Evolutionary conservation across 352 stramenopile species (phyloP), one percentile per base, ranked within the genome.

Genomic region (Globisporangium ultimum): DNA sequence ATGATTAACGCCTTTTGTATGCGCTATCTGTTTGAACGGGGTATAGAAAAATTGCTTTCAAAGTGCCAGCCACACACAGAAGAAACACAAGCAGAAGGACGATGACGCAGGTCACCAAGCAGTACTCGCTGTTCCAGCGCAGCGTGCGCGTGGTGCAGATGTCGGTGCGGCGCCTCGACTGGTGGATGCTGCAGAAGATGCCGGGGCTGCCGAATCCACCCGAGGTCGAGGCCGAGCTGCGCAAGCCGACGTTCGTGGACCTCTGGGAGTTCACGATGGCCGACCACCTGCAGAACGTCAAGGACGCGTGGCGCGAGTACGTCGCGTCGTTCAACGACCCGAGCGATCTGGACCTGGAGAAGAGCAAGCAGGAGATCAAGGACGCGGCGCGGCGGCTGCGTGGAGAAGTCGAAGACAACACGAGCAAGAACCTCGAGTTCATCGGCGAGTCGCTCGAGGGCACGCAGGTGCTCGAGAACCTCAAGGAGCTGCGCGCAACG

Each of bases 71-170:
- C 55, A 61, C 43, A 53, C 22, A 60, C 42, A 43, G 24, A 5
- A 28, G 22, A 1, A 46, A 41, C 17, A 21, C 14, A 28, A 51
- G 12, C 28, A 15, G 20, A 41, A 51, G 15, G 3, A 12, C 34
- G 64, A 49, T 63, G 53, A 28, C 53, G 45, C 53, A 68, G 21
- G 58, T 60, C 54, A 40, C 48, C 15, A 88, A 87, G 78, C 66
- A 60, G 58, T 91, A 91, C 74, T 92, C 83, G 71, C 70, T 92
- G 52, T 82, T 93, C 60, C 84, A 95, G 78, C 76, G 70, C 46
- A 60, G 70, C 18, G 75, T 95, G 68, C 84, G 85, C 41, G 55
- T 89, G 50, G 58, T 71, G 53, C 86, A 95, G 77, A 91, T 72
- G 53, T 80, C 76, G 1, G 64, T 84, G 20, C 78, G 84, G 3